A percentile compares a stretch with the other conserved stretches of the same genome.
Evolutionary conservation across 495 filamentous ascomycete species (phyloP).

Genomic region (Hapsidospora chrysogenum): DNA sequence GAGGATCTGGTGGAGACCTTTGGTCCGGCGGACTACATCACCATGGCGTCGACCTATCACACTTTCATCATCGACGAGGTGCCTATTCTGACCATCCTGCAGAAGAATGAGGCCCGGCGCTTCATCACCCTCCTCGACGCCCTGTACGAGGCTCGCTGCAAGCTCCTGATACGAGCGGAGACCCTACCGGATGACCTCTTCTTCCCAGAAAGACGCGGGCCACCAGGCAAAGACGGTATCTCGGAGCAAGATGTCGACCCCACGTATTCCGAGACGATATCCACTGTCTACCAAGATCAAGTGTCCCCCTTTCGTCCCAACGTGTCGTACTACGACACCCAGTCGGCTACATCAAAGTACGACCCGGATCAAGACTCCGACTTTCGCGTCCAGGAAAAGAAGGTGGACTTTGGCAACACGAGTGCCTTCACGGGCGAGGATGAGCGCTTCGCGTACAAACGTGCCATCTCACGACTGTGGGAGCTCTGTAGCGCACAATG

Average conservation of each 20-base stretch:
- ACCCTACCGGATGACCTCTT: conserved; percentile 48
- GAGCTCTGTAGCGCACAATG: conserved; percentile 49
- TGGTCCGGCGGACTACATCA: conserved; percentile 59
- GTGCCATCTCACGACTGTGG: conserved; percentile 50
- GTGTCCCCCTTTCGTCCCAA: conserved; percentile 57
- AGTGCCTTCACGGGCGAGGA: conserved; percentile 52
- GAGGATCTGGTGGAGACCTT: conserved; percentile 38
- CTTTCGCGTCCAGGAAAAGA: conserved; percentile 15
- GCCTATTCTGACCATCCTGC: conserved; percentile 35
- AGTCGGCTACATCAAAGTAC: conserved; percentile 20
- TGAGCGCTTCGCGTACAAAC: conserved; percentile 54
- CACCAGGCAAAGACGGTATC: not conserved
- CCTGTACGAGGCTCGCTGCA: conserved; percentile 52
- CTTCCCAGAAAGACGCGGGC: conserved; percentile 39
- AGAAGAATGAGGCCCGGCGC: conserved; percentile 55
- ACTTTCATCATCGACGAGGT: conserved; percentile 46
- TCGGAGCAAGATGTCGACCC: conserved; percentile 18
- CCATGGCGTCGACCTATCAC: conserved; percentile 50
- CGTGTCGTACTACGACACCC: conserved; percentile 34
- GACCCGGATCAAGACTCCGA: conserved; percentile 31
- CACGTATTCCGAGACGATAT: conserved; percentile 47
- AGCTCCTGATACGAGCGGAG: conserved; percentile 38
- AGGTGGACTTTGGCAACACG: conserved; percentile 36
- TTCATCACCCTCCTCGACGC: conserved; percentile 59
- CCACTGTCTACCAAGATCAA: conserved; percentile 53